Percentiles rank a stretch among this genome's conserved stretches.
These are phyloP conservation scores for Syzygium grande DNA, from an alignment of 345 rosid species.

Conservation along the genomic window DNA sequence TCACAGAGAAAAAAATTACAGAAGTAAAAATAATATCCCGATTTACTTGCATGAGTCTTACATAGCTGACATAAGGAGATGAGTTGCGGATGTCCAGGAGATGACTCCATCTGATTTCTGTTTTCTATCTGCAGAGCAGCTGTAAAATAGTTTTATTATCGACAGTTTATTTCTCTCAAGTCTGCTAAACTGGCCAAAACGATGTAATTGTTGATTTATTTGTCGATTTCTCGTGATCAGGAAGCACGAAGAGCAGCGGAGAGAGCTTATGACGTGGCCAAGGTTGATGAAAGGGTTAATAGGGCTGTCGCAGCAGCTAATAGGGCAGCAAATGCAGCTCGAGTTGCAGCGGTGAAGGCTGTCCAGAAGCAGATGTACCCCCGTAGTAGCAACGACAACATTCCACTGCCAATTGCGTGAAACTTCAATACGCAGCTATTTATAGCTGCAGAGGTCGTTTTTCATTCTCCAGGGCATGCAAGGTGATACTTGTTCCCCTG, in stretches of 20 bases:
- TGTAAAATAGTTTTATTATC: neutral
- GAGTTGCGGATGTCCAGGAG: neutral
- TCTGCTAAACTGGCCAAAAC: neutral
- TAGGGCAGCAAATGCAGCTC: slow-evolving; percentile 85
- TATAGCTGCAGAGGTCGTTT: neutral
- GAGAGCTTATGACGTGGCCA: slow-evolving; percentile 77
- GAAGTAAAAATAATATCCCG: neutral
- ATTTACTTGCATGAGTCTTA: neutral
- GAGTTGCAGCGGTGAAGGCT: slow-evolving; percentile 82
- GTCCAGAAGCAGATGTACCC: slow-evolving; percentile 69
- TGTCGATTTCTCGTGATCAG: slow-evolving; percentile 20
- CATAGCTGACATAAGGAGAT: neutral
- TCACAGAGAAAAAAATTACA: neutral
- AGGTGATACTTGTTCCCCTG: neutral
- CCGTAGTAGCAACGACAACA: slow-evolving; percentile 27
- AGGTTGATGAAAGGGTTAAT: slow-evolving; percentile 90
- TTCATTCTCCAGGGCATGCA: neutral
- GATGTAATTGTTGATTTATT: neutral
- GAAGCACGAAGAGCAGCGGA: slow-evolving; percentile 82
- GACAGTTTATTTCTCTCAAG: neutral
- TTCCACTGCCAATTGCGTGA: slow-evolving; percentile 48
- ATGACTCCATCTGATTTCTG: neutral
- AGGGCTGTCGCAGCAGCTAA: slow-evolving; percentile 83
- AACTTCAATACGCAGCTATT: neutral
- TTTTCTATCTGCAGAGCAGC: neutral